phyloP scores from a whole-genome alignment of 768 basidiomycete genomes.

The Phlegmacium glaucopus region DNA sequence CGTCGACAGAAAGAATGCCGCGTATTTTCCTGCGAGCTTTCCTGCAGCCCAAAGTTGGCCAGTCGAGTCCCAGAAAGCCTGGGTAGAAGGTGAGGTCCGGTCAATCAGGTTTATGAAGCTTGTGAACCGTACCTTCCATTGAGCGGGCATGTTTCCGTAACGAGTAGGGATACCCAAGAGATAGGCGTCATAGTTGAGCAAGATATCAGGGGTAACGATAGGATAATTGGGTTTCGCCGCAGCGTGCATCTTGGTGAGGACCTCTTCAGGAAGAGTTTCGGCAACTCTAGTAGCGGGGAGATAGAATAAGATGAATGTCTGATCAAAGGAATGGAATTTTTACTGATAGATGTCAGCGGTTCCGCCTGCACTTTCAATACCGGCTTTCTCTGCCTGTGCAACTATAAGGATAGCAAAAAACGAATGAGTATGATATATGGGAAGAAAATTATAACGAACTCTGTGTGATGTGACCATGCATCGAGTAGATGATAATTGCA shows the following conservation, averaged over 20 bases:
- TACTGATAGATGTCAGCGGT: constrained; percentile 52
- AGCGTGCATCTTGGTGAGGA: constrained; percentile 69
- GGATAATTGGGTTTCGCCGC: constrained; percentile 72
- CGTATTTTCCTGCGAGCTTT: constrained; percentile 64
- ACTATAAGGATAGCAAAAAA: constrained; percentile 43
- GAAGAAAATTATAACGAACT: no score
- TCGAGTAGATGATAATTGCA: constrained; percentile 68
- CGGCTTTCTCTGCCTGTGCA: constrained; percentile 52
- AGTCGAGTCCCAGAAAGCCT: constrained; percentile 80
- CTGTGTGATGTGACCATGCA: constrained; percentile 69
- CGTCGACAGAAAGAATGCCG: constrained; percentile 65
- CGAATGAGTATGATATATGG: background rate
- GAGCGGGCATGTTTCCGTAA: constrained; percentile 77
- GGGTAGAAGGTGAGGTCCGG: background rate
- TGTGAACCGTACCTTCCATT: constrained; percentile 63
- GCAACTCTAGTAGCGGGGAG: constrained; percentile 44
- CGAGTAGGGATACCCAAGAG: constrained; percentile 78
- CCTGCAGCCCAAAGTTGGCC: constrained; percentile 60
- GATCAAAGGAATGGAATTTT: constrained; percentile 12
- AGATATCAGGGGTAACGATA: constrained; percentile 50
- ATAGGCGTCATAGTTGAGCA: constrained; percentile 66
- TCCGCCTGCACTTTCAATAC: constrained; percentile 50
- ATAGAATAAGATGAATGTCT: background rate
- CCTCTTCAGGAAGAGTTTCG: constrained; percentile 73
- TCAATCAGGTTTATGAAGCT: background rate